These are phyloP conservation scores for Diutina siamensis DNA, from an alignment of 1,139 yeast genomes.

Conservation along the genomic window DNA sequence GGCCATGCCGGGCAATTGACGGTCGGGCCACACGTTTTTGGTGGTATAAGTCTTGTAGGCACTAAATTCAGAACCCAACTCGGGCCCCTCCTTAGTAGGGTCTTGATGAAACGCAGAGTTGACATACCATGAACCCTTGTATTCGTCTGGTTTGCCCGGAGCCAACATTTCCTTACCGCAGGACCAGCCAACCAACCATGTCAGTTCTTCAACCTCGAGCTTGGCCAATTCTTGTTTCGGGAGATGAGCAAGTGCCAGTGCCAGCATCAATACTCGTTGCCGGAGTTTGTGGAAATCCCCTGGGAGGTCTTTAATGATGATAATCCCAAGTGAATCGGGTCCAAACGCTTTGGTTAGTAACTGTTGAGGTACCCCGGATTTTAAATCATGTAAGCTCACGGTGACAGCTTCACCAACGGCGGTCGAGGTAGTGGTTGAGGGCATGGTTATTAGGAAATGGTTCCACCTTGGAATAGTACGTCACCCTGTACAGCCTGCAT, in stretches of 20 bases:
- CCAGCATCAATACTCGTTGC: conserved; percentile 29
- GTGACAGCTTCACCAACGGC: conserved; percentile 14
- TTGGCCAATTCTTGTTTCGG: conserved; percentile 20
- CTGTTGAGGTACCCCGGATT: conserved; percentile 20
- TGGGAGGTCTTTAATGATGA: conserved; percentile 36
- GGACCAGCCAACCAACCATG: conserved; percentile 59
- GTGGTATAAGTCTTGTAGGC: conserved; percentile 34
- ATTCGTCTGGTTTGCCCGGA: conserved; percentile 31
- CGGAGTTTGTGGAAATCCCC: conserved; percentile 26
- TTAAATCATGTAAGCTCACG: conserved; percentile 25
- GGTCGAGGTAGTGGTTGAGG: not conserved
- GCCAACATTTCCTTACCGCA: conserved; percentile 43
- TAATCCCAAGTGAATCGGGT: conserved; percentile 44
- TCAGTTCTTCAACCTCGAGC: conserved; percentile 36
- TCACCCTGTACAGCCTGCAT: not conserved
- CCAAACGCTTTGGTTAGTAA: conserved; percentile 41
- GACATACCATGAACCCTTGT: conserved; percentile 50
- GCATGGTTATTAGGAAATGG: too few species aligned
- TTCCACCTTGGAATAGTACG: not conserved
- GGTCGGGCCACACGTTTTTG: conserved; percentile 44
- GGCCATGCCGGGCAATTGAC: conserved; percentile 13
- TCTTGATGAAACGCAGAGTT: conserved; percentile 47
- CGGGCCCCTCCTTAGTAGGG: conserved; percentile 34
- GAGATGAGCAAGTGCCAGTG: conserved; percentile 35
- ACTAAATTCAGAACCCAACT: conserved; percentile 19